Evolutionary conservation across 2,329 filamentous ascomycete genomes (phyloP).

Genomic region (Fusarium concolor): DNA sequence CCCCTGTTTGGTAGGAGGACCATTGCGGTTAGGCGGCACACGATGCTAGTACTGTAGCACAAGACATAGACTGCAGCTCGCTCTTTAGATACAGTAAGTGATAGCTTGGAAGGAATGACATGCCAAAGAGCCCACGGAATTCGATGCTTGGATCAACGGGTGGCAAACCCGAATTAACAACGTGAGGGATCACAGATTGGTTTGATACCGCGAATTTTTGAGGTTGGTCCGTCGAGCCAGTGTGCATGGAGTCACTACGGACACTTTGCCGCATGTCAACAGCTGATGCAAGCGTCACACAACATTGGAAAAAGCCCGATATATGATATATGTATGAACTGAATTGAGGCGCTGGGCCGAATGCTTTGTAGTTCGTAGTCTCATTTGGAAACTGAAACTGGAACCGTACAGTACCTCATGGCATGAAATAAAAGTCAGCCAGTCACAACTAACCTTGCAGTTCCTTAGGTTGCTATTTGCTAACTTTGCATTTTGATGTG

Average conservation of each 20-base stretch:
- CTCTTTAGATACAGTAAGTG: neutral
- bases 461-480: neutral
- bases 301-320: neutral
- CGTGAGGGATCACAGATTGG: neutral
- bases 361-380: neutral
- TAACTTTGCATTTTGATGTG: neutral
- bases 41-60: conserved; percentile 11
- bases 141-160: conserved; percentile 5
- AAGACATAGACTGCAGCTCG: conserved; percentile 1
- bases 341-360: neutral
- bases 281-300: neutral
- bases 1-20: neutral
- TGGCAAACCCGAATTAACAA: conserved; percentile 1
- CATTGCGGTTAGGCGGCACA: conserved; percentile 14
- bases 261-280: neutral
- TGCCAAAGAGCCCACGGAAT: conserved; percentile 3
- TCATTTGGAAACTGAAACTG: neutral
- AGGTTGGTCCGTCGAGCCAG: neutral
- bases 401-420: neutral
- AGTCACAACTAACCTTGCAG: neutral
- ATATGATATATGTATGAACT: neutral
- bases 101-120: neutral
- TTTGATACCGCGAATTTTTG: neutral
- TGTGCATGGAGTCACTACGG: neutral
- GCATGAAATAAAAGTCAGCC: conserved; percentile 7